Evolutionary conservation across 306 rosid genomes (phyloP).

Genomic region (Betula pendula): DNA sequence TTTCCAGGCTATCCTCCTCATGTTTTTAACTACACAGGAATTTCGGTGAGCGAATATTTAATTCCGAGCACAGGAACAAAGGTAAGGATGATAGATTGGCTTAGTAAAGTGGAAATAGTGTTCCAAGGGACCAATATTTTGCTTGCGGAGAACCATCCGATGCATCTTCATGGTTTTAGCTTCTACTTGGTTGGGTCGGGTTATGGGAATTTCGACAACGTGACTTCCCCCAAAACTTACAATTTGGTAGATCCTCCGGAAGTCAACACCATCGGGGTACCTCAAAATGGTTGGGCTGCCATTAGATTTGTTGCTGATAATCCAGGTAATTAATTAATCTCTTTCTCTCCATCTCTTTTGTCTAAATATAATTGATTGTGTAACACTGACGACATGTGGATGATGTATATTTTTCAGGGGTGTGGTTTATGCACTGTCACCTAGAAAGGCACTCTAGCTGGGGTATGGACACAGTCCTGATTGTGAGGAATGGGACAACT

Average conservation of each 20-base stretch:
- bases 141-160: slow-evolving; percentile 42
- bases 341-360: neutral
- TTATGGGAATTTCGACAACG: slow-evolving; percentile 25
- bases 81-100: slow-evolving; percentile 17
- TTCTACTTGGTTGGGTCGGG: slow-evolving; percentile 40
- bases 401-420: slow-evolving; percentile 27
- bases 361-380: too few relatives aligned
- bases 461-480: slow-evolving; percentile 43
- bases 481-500: slow-evolving; percentile 36
- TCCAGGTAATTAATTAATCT: slow-evolving; percentile 24
- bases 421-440: slow-evolving; percentile 51
- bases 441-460: slow-evolving; percentile 38
- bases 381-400: too few relatives aligned
- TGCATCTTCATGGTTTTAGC: slow-evolving; percentile 43
- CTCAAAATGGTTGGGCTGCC: slow-evolving; percentile 35
- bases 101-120: slow-evolving; percentile 23
- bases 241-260: slow-evolving; percentile 38
- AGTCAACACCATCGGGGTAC: slow-evolving; percentile 31
- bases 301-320: slow-evolving; percentile 33
- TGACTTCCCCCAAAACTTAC: slow-evolving; percentile 4
- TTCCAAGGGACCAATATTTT: slow-evolving; percentile 37
- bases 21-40: slow-evolving; percentile 23
- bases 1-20: slow-evolving; percentile 21
- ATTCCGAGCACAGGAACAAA: slow-evolving; percentile 8
- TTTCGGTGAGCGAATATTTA: neutral